Percentiles rank a stretch among this genome's conserved stretches.
phyloP scores from a whole-genome alignment of 345 rosid genomes.

The rapeseed (Brassica napus) region Da-Ae NC_063452.1:62050501-62051000 shows the following conservation, averaged over 20 bases:
- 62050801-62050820: not conserved
- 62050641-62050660: conserved; percentile 62
- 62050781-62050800: not conserved
- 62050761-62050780: conserved; percentile 3
- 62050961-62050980: conserved; percentile 45
- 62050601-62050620: conserved; percentile 27
- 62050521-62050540: conserved; percentile 82
- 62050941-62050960: conserved; percentile 69
- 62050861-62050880: not conserved
- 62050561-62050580: conserved; percentile 38
- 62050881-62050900: not conserved
- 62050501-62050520: not conserved
- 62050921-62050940: conserved; percentile 59
- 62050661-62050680: conserved; percentile 73
- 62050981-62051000: conserved; percentile 42
- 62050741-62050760: conserved; percentile 41
- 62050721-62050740: conserved; percentile 59
- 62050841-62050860: not conserved
- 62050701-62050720: conserved; percentile 57
- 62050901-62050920: not conserved
- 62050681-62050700: conserved; percentile 63
- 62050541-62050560: conserved; percentile 63
- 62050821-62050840: not conserved
- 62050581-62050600: conserved; percentile 49
- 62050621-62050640: conserved; percentile 69